A percentile compares a stretch with the other conserved stretches of the same genome.
Evolutionary conservation across 2,329 filamentous ascomycete species (phyloP).

Genomic region (Apiospora hydei): DNA sequence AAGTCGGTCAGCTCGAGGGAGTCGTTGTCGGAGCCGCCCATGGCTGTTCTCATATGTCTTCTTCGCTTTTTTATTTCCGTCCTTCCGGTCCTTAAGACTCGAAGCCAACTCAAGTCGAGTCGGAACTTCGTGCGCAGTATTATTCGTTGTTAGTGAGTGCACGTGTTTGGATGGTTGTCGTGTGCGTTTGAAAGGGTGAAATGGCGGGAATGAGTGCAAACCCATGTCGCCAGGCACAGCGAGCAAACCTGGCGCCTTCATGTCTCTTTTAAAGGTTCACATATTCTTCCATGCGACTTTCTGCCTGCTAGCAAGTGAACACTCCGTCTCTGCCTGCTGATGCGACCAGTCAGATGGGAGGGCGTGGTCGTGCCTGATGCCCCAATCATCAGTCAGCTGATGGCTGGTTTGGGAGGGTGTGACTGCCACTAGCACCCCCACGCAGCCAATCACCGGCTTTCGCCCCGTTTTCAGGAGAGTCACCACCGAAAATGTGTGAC

Average conservation of each 20-base stretch:
- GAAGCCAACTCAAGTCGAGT: background rate
- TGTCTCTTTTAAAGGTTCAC: background rate
- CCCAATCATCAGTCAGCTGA: constrained; percentile 8
- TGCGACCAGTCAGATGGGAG: constrained; percentile 17
- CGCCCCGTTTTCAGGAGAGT: background rate
- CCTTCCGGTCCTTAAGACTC: background rate
- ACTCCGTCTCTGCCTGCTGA: constrained; percentile 3
- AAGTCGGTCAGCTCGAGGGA: constrained; percentile 27
- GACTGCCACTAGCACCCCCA: constrained; percentile 1
- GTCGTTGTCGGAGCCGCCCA: constrained; percentile 10
- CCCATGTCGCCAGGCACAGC: background rate
- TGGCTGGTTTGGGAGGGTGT: background rate
- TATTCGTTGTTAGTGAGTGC: background rate
- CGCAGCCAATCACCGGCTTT: background rate
- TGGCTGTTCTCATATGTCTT: background rate
- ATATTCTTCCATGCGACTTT: background rate
- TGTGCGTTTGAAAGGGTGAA: background rate
- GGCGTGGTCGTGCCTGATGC: background rate
- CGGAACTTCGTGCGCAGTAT: background rate
- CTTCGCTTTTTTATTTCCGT: background rate
- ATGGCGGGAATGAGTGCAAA: background rate
- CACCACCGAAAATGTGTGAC: background rate
- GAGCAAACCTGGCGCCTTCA: background rate
- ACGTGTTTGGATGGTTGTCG: background rate
- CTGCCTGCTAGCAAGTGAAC: background rate